phyloP scores from a whole-genome alignment of 495 filamentous ascomycete species.

The Penicillium desertorum region DNA sequence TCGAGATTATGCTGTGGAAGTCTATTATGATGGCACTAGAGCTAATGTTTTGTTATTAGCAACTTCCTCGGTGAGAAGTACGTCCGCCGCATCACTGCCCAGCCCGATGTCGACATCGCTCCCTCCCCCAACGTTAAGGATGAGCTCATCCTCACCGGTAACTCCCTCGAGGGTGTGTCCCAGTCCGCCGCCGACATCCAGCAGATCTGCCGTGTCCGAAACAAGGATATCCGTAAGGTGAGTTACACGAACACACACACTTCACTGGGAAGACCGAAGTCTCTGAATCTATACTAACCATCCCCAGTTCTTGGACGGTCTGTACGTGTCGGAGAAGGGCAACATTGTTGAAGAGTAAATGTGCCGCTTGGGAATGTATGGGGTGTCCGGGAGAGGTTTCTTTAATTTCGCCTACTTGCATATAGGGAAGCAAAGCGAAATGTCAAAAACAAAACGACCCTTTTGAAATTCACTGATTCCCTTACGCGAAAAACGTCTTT shows the following conservation, averaged over 20 bases:
- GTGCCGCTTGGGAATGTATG: slow-evolving; percentile 39
- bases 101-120: slow-evolving; percentile 84
- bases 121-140: slow-evolving; percentile 92
- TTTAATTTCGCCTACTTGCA: slow-evolving; percentile 50
- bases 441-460: slow-evolving; percentile 46
- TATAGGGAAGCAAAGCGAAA: slow-evolving; percentile 48
- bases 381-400: slow-evolving; percentile 46
- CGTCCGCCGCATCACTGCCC: slow-evolving; percentile 85
- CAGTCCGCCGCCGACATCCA: slow-evolving; percentile 98
- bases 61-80: slow-evolving; percentile 99
- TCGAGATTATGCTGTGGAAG: neutral
- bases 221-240: slow-evolving; percentile 99
- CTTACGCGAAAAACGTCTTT: slow-evolving; percentile 23
- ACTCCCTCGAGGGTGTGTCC: slow-evolving; percentile 94
- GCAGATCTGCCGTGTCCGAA: slow-evolving; percentile 97
- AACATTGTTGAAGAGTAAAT: slow-evolving; percentile 79
- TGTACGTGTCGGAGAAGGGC: slow-evolving; percentile 97
- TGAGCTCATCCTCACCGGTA: slow-evolving; percentile 87
- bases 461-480: slow-evolving; percentile 37
- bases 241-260: slow-evolving; percentile 12
- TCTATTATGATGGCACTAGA: neutral
- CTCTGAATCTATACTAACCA: slow-evolving; percentile 21
- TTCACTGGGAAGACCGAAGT: slow-evolving; percentile 21
- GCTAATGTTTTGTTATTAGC: slow-evolving; percentile 45
- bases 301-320: slow-evolving; percentile 92